A percentile compares a stretch with the other conserved stretches of the same genome.
Conservation (phyloP, 345 rosid genomes). For the Eutrema heterophyllum region DNA sequence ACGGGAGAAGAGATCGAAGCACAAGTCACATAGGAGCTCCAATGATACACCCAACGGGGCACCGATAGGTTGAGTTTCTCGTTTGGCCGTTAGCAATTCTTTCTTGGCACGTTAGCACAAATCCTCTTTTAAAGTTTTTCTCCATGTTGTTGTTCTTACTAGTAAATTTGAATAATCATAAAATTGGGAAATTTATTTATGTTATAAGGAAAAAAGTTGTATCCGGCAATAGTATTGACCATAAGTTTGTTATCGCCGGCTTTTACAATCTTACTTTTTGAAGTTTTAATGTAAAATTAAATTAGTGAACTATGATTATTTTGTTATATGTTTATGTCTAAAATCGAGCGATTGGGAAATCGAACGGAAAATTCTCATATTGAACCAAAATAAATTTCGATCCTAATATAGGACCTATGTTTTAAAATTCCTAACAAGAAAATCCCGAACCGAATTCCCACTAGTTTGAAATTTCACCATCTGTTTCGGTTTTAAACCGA, state of each 20-base stretch:
- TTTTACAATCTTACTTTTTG: too few relatives aligned
- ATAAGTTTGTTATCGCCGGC: not conserved
- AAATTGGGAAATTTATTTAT: not conserved
- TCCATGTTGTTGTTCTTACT: not conserved
- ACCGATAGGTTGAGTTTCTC: conserved; percentile 7
- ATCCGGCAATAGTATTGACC: not conserved
- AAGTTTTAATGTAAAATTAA: too few relatives aligned
- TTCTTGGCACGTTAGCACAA: conserved; percentile 5
- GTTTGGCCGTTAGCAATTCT: not conserved
- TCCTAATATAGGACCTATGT: too few relatives aligned
- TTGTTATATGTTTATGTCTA: too few relatives aligned
- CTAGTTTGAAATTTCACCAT: too few relatives aligned
- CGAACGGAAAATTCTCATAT: too few relatives aligned
- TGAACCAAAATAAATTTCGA: too few relatives aligned
- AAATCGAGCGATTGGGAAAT: too few relatives aligned
- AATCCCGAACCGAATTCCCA: too few relatives aligned
- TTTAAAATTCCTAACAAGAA: too few relatives aligned
- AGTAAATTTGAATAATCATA: not conserved
- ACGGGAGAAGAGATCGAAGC: conserved; percentile 88
- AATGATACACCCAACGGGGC: conserved; percentile 34
- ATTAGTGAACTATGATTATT: too few relatives aligned
- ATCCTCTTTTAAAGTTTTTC: not conserved
- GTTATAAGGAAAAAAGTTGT: not conserved
- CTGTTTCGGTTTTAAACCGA: too few relatives aligned
- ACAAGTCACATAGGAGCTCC: conserved; percentile 62